A percentile compares a stretch with the other conserved stretches of the same genome.
These are phyloP conservation scores for Leucosporidium scottii DNA, from an alignment of 768 basidiomycete species.

Conservation along the genomic window DNA sequence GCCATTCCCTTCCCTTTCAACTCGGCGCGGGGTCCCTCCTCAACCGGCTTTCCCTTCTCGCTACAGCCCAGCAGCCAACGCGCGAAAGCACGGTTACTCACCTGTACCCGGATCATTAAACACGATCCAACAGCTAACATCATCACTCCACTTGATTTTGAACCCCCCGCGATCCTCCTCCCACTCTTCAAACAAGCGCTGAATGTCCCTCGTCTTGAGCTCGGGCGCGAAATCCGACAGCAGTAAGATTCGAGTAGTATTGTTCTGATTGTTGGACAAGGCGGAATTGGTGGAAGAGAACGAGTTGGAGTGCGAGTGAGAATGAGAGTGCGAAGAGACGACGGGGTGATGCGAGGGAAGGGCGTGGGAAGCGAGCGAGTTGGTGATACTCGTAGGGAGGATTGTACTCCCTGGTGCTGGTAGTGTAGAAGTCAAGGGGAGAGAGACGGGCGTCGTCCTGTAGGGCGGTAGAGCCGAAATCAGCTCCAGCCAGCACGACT, in stretches of 20 bases:
- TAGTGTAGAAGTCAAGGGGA: background rate
- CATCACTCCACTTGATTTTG: constrained; percentile 98
- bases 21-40: background rate
- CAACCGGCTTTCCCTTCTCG: background rate
- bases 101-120: constrained; percentile 84
- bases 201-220: constrained; percentile 96
- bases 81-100: constrained; percentile 47
- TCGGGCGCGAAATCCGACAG: constrained; percentile 89
- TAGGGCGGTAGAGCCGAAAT: background rate
- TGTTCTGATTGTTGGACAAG: background rate
- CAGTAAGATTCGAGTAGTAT: constrained; percentile 74
- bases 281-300: background rate
- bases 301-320: background rate
- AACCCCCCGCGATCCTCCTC: constrained; percentile 81
- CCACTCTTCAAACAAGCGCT: constrained; percentile 81
- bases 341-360: background rate
- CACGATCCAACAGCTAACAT: constrained; percentile 88
- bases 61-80: background rate
- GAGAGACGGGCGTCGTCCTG: constrained; percentile 3
- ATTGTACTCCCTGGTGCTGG: background rate
- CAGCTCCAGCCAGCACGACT: too few relatives aligned
- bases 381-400: background rate
- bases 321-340: background rate
- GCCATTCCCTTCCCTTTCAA: background rate
- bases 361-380: background rate